Evolutionary conservation across 352 stramenopile genomes (phyloP), one percentile per base, ranked within the genome.

Genomic region (Elongisporangium anandrum): DNA sequence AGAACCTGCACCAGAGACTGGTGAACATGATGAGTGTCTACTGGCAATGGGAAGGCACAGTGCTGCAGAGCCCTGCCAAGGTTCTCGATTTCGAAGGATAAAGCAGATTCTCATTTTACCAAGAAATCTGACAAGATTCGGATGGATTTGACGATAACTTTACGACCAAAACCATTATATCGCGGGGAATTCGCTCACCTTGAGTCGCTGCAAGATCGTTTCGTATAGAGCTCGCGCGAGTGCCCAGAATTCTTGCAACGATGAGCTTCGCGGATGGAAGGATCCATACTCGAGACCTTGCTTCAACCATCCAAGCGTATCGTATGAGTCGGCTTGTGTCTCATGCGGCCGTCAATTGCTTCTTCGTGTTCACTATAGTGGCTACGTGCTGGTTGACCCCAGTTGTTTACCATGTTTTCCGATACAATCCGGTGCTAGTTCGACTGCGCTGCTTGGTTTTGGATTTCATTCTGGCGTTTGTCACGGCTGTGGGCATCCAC

Each of bases 21-120:
- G 71, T 83, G 15, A 83, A 83, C 60, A 65, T 67, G 4, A 75
- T 83, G n/a, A 77, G 62, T 39, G 59, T 70, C 56, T 80, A 69
- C 19, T 75, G 87, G 66, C 69, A 75, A 50, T 87, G 76, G 79
- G 79, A 88, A 64, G 67, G 68, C 39, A 70, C 69, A 23, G 66
- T 85, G 20, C 73, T 88, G 49, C 68, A 71, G 19, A 67, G 66
- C n/a, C 70, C 68, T 10, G 57, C 72, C 29, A 66, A 49, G 21
- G 53, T 70, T 16, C 29, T 60, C 4, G 9, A 41, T 41, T 8
- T 41, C 9, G 5, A 41, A 34, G 24, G 7, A 7, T 34, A 34
- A 34, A 34, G n/a, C n/a, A n/a, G n/a, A n/a, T n/a, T n/a, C n/a
- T n/a, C n/a, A n/a, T n/a, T n/a, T n/a, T n/a, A n/a, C n/a, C n/a